Percentiles rank a stretch among this genome's conserved stretches.
Conservation (phyloP, 306 rosid genomes). For the Rubus idaeus region DNA sequence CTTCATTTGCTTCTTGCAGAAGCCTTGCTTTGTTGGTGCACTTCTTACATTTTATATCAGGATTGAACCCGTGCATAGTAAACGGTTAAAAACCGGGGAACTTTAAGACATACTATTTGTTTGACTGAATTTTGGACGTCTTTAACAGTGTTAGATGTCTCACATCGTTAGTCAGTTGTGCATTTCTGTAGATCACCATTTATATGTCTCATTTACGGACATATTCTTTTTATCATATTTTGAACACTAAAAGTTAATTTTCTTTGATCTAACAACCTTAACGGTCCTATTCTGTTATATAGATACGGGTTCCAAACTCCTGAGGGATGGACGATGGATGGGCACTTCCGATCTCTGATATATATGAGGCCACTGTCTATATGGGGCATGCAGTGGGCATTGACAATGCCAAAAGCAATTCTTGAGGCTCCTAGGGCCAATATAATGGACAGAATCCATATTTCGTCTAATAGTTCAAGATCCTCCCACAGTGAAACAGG, state of each 20-base stretch:
- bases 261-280: background rate
- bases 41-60: background rate
- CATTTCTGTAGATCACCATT: background rate
- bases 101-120: background rate
- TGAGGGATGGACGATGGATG: slow-evolving; percentile 88
- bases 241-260: background rate
- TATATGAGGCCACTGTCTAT: slow-evolving; percentile 95
- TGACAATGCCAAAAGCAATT: slow-evolving; percentile 72
- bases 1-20: background rate
- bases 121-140: background rate
- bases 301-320: slow-evolving; percentile 98
- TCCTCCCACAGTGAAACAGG: slow-evolving; percentile 57
- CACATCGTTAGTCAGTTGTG: background rate
- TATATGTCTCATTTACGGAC: background rate
- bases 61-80: background rate
- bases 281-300: background rate
- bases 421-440: slow-evolving; percentile 89
- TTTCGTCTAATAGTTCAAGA: slow-evolving; percentile 56
- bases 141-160: background rate
- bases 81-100: background rate
- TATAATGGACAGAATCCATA: slow-evolving; percentile 89
- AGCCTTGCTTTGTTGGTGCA: background rate
- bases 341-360: slow-evolving; percentile 84
- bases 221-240: background rate
- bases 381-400: slow-evolving; percentile 94